Base-by-base conservation (phyloP, 768 basidiomycete species). In the Lactarius evosmus region DNA sequence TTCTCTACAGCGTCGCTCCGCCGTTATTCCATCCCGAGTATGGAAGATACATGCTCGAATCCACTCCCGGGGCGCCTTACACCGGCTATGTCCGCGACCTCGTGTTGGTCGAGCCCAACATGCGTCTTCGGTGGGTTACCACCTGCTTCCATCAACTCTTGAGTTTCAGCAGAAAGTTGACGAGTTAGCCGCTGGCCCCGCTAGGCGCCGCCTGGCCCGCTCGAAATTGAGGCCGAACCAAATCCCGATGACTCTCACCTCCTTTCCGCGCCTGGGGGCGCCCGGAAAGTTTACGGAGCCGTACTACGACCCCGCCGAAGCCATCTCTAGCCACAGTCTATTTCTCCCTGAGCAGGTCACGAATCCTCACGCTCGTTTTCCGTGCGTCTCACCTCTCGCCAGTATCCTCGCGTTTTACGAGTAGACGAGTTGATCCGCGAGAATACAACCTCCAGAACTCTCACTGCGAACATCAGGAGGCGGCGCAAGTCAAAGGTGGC, bases 11-110 rank as follows among this genome's bases (percentile, higher is more conserved):
- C 14, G 56, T 67, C 17, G 11, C 54, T 9, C 59, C 36, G 51
- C 97, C 97, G 2, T 90, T 88, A 14, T 98, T 95, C 72, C 97
- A 98, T 72, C 96, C 96, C 19, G 97, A 99, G 75, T 99, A 98
- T 78, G 97, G 97, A 44, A 84, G 95, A 41, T 98, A 92, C 78
- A 99, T 99, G 97, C 82, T 99, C 58, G 97, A 99, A 74, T 94
- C 94, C 3, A 99, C 96, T 0, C 97, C 97, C 0, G 97, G 97
- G 2, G 86, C 88, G 55, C 97, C 97, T 2, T 98, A 98, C 77
- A 89, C 92, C 6, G 94, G 93, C 11, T 88, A 84, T 17, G 85
- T 98, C 44, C 80, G 82, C 29, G 94, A 96, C 74, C 82, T 98
- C 22, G 79, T 98, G 40, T 84, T 88, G 6, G 95, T 99, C 6